phyloP scores from a whole-genome alignment of 768 basidiomycete genomes.

The Symmetrospora coprosmae region DNA sequence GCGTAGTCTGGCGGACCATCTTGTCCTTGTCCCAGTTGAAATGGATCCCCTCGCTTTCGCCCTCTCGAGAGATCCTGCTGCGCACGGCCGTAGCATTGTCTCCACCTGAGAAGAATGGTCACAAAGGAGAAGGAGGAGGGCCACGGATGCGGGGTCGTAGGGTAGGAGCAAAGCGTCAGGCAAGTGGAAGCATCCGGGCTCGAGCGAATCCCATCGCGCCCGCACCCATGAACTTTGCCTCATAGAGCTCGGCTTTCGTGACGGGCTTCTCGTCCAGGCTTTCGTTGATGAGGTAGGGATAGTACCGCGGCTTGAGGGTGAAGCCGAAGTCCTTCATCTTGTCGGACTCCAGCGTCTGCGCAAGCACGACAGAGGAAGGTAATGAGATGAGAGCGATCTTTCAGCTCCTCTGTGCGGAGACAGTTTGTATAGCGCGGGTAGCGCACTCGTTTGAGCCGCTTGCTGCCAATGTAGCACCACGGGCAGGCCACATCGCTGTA shows the following conservation, averaged over 20 bases:
- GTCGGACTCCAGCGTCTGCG: conserved; percentile 15
- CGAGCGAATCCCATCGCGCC: neutral
- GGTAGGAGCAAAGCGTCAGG: no score
- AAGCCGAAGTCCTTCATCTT: conserved; percentile 20
- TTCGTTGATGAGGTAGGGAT: conserved; percentile 31
- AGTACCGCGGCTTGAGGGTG: conserved; percentile 23
- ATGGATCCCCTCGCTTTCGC: conserved; percentile 10
- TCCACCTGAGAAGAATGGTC: neutral
- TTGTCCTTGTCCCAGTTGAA: conserved; percentile 40
- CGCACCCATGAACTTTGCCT: conserved; percentile 15
- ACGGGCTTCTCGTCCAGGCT: conserved; percentile 10
- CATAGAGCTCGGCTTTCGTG: conserved; percentile 6
- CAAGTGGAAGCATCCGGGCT: no score
- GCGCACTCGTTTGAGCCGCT: conserved; percentile 24
- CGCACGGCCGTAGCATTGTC: conserved; percentile 18
- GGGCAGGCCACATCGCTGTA: conserved; percentile 26
- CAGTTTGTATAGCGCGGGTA: no score
- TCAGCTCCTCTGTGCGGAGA: no score
- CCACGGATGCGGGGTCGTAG: no score
- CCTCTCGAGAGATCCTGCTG: conserved; percentile 20
- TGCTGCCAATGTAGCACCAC: conserved; percentile 28
- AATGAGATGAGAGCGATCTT: no score
- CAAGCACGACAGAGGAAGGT: no score
- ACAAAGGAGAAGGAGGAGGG: neutral
- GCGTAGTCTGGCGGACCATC: conserved; percentile 51